Percentiles rank a stretch among this genome's conserved stretches.
Evolutionary conservation across 169 alveolate species (phyloP).

Genomic region (Plasmodium cynomolgi): DNA sequence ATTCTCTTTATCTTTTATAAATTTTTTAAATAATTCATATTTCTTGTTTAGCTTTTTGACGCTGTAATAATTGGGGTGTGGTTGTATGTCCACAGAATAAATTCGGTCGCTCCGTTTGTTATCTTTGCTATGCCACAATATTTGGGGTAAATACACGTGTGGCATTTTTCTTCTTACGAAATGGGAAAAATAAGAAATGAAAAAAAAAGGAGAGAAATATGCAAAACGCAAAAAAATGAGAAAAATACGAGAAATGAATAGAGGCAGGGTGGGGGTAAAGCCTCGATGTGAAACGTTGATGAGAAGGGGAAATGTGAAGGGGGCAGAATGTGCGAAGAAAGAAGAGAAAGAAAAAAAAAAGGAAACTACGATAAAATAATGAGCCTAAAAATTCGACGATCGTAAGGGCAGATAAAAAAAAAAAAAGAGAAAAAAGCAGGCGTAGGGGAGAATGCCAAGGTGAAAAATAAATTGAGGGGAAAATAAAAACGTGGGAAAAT

Average conservation of each 20-base stretch:
- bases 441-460: background rate
- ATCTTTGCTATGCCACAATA: conserved; percentile 93
- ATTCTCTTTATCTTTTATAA: conserved; percentile 38
- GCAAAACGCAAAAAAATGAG: background rate
- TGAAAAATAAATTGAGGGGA: background rate
- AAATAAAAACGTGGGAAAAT: conserved; percentile 5
- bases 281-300: background rate
- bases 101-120: conserved; percentile 91
- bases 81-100: conserved; percentile 91
- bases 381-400: background rate
- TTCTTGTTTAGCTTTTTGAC: conserved; percentile 37
- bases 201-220: background rate
- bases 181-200: background rate
- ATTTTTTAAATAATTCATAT: conserved; percentile 54
- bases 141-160: conserved; percentile 89
- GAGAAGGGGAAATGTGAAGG: background rate
- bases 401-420: background rate
- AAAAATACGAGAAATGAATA: background rate
- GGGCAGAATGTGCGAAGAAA: background rate
- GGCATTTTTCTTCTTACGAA: conserved; percentile 82
- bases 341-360: background rate
- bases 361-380: background rate
- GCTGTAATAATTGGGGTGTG: conserved; percentile 79
- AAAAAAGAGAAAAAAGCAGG: background rate
- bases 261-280: background rate